phyloP scores from a whole-genome alignment of 306 rosid species.

The Macrotyloma uniflorum region DNA sequence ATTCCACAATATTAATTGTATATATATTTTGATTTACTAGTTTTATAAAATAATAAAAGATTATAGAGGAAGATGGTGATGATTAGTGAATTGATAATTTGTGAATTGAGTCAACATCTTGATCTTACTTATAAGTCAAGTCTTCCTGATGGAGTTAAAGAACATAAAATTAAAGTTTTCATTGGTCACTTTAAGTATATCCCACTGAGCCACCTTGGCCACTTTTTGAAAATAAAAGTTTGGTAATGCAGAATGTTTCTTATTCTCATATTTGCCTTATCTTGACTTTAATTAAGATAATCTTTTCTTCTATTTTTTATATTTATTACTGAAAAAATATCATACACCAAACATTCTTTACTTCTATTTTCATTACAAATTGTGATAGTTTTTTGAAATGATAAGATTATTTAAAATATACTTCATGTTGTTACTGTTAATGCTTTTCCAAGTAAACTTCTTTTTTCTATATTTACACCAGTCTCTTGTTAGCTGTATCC shows the following conservation, averaged over 20 bases:
- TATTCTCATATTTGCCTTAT: background rate
- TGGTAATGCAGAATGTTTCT: conserved; percentile 21
- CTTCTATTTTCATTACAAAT: background rate
- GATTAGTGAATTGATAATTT: background rate
- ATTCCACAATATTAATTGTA: too few species aligned
- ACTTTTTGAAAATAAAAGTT: conserved; percentile 23
- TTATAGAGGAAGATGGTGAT: background rate
- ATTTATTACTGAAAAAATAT: background rate
- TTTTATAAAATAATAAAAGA: background rate
- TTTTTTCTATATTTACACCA: too few species aligned
- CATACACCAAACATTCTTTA: background rate
- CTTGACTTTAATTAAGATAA: conserved; percentile 27
- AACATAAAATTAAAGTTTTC: background rate
- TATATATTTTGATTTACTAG: too few species aligned
- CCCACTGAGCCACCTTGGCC: background rate
- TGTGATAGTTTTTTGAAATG: background rate
- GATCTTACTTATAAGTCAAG: background rate
- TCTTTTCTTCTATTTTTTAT: too few species aligned
- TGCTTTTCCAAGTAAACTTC: too few species aligned
- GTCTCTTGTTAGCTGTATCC: background rate
- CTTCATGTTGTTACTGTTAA: background rate
- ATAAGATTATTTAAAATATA: background rate
- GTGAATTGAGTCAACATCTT: background rate
- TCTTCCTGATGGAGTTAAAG: background rate
- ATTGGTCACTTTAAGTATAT: conserved; percentile 28